Conservation (phyloP, 2,329 filamentous ascomycete species). For the Magnaporthiopsis poae region DNA sequence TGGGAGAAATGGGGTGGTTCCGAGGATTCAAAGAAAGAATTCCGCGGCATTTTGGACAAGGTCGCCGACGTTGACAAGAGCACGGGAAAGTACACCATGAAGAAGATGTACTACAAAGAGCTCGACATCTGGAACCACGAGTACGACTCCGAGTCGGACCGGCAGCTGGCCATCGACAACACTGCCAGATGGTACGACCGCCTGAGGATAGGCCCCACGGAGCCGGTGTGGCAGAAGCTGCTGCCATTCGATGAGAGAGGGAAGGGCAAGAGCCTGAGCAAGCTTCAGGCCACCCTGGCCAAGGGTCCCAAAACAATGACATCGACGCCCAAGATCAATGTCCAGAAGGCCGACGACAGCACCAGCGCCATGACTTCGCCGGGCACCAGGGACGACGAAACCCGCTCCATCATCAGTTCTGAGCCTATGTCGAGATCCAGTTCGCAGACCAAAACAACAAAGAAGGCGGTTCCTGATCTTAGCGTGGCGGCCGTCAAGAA, state of each 20-base stretch:
- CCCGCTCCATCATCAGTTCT: constrained; percentile 25
- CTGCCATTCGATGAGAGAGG: constrained; percentile 48
- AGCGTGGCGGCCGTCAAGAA: constrained; percentile 33
- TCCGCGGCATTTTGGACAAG: constrained; percentile 45
- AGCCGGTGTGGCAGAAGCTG: constrained; percentile 53
- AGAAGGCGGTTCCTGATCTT: constrained; percentile 35
- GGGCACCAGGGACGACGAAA: constrained; percentile 31
- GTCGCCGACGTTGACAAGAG: constrained; percentile 43
- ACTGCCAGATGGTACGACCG: constrained; percentile 52
- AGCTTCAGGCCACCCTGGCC: constrained; percentile 49
- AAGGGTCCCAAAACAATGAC: constrained; percentile 28
- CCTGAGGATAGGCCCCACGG: constrained; percentile 43
- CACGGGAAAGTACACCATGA: constrained; percentile 44
- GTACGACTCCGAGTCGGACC: constrained; percentile 43
- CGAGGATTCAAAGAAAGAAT: constrained; percentile 36
- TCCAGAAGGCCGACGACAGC: constrained; percentile 41
- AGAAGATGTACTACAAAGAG: constrained; percentile 51
- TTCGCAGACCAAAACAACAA: constrained; percentile 43
- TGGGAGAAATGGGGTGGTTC: constrained; percentile 38
- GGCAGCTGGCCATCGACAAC: constrained; percentile 52
- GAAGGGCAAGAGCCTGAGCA: constrained; percentile 51
- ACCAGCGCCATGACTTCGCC: constrained; percentile 22
- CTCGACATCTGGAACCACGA: constrained; percentile 54
- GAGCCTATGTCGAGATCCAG: constrained; percentile 40
- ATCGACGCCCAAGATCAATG: constrained; percentile 38